Evolutionary conservation across 192 early-diverging fungal genomes (phyloP).

Genomic region (Backusella morwellensis): DNA sequence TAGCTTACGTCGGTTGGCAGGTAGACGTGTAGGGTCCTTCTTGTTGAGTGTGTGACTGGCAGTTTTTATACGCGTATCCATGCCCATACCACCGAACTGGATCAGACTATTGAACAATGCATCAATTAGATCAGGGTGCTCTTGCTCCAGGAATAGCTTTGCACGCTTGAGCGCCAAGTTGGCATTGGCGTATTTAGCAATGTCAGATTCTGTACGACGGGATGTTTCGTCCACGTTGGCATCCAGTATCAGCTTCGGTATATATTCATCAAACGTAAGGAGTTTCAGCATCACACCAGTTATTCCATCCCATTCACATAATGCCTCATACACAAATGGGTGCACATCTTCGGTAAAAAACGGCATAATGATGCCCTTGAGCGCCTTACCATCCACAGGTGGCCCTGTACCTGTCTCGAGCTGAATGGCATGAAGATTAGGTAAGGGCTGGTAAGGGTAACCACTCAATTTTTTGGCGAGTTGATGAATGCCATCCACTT

Average conservation of each 20-base stretch:
- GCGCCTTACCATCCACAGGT: conserved; percentile 13
- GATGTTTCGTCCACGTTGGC: conserved; percentile 7
- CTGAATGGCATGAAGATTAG: conserved; percentile 7
- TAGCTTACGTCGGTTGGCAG: conserved; percentile 20
- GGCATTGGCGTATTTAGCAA: background rate
- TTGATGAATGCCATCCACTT: conserved; percentile 8
- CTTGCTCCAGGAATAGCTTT: conserved; percentile 8
- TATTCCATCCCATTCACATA: conserved; percentile 16
- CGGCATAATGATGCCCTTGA: background rate
- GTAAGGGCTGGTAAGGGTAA: background rate
- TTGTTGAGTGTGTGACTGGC: background rate
- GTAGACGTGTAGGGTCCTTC: conserved; percentile 4
- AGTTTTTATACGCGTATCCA: background rate
- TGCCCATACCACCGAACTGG: background rate
- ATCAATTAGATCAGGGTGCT: conserved; percentile 15
- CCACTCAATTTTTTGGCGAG: conserved; percentile 3
- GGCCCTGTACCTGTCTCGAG: conserved; percentile 3
- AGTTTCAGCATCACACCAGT: conserved; percentile 19
- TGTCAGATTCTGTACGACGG: conserved; percentile 11
- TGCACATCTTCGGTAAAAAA: conserved; percentile 1
- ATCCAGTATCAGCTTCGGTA: conserved; percentile 18
- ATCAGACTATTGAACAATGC: conserved; percentile 8
- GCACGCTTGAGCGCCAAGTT: conserved; percentile 6
- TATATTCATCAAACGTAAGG: conserved; percentile 24
- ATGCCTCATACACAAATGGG: conserved; percentile 7